phyloP scores from a whole-genome alignment of 768 basidiomycete species.

The Amanita molliuscula region DNA sequence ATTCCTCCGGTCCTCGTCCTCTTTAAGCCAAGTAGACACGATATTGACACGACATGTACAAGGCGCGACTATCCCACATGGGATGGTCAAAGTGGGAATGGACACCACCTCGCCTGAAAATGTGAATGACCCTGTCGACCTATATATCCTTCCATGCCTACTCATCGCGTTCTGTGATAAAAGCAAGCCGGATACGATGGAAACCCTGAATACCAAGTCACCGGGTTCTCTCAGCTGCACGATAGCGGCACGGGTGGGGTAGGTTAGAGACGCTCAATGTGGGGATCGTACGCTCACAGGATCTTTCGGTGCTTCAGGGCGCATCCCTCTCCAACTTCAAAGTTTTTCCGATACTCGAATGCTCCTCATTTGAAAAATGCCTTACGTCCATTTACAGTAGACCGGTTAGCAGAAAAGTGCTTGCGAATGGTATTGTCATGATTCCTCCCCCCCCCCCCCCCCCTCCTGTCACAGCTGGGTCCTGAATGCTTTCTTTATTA shows the following conservation, averaged over 20 bases:
- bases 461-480: too few relatives aligned
- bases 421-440: slow-evolving; percentile 31
- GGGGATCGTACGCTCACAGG: background rate
- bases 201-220: slow-evolving; percentile 30
- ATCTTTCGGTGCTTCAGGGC: slow-evolving; percentile 18
- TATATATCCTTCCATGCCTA: background rate
- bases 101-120: slow-evolving; percentile 58
- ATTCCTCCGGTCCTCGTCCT: background rate
- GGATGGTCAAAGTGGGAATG: slow-evolving; percentile 62
- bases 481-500: slow-evolving; percentile 13
- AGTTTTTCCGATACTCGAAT: slow-evolving; percentile 42
- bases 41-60: background rate
- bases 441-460: background rate
- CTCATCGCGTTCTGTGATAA: background rate
- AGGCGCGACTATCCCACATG: slow-evolving; percentile 59
- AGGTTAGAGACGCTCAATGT: slow-evolving; percentile 2
- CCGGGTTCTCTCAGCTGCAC: slow-evolving; percentile 56
- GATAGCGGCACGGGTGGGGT: slow-evolving; percentile 56
- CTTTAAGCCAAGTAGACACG: background rate
- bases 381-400: slow-evolving; percentile 34
- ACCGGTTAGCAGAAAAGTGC: slow-evolving; percentile 37
- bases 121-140: slow-evolving; percentile 26
- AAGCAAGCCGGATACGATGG: slow-evolving; percentile 43
- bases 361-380: slow-evolving; percentile 43
- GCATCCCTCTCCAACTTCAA: slow-evolving; percentile 55